phyloP scores from a whole-genome alignment of 179 eudicot genomes.

The Pouteria campechiana region DNA sequence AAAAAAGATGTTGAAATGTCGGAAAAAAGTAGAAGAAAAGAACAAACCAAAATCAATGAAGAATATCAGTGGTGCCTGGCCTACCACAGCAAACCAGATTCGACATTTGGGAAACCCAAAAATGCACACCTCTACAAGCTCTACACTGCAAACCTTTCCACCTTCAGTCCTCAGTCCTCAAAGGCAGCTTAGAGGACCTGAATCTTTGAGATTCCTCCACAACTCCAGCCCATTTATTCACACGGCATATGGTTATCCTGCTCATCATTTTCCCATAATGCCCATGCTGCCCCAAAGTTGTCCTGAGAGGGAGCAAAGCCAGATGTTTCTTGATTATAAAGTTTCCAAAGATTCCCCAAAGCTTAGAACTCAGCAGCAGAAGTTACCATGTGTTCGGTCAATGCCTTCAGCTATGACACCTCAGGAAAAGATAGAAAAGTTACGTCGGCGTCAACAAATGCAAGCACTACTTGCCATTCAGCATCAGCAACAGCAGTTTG shows the following conservation, averaged over 20 bases:
- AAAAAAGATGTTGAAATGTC: conserved; percentile 12
- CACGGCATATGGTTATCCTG: conserved; percentile 21
- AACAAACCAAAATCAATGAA: conserved; percentile 15
- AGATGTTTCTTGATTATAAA: conserved; percentile 19
- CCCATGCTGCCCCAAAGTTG: conserved; percentile 14
- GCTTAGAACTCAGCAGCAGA: conserved; percentile 16
- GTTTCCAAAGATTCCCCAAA: conserved; percentile 17
- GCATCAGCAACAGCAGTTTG: conserved; percentile 60
- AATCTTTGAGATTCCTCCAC: conserved; percentile 18
- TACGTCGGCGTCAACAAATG: conserved; percentile 74
- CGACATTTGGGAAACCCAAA: conserved; percentile 27
- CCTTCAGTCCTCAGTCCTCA: conserved; percentile 23
- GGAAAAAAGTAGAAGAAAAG: conserved; percentile 15
- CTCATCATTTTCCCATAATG: conserved; percentile 17
- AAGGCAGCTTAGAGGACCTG: conserved; percentile 19
- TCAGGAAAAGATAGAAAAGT: conserved; percentile 75
- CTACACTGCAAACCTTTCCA: conserved; percentile 15
- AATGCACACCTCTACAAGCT: conserved; percentile 11
- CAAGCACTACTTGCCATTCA: conserved; percentile 82
- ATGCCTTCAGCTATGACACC: conserved; percentile 60
- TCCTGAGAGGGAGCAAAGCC: conserved; percentile 15
- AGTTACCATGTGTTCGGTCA: conserved; percentile 12
- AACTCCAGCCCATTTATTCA: conserved; percentile 18
- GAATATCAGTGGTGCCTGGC: conserved; percentile 26
- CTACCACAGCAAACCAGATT: conserved; percentile 14